Base-by-base conservation (phyloP, 2,329 filamentous ascomycete genomes). In the Colletotrichum sp. region DNA sequence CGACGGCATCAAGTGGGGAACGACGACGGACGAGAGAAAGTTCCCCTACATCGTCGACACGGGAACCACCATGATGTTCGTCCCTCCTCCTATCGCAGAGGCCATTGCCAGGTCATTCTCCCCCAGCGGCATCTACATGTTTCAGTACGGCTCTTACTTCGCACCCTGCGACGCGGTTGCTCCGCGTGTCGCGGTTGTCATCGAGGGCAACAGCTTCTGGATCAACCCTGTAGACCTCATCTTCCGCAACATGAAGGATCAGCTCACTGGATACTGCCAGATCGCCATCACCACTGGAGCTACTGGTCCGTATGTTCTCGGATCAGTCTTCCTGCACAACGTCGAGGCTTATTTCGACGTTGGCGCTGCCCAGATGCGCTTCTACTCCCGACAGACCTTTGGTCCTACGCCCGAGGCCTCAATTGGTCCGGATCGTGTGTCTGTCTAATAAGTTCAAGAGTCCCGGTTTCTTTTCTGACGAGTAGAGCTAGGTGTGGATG, bases 21-120 rank as follows among this genome's bases (percentile, higher is more conserved):
- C 84, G 55, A 86, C 83, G 6, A 85, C 82, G 3, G 86, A 88
- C 75, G 82, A 79, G 21, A 85, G 82, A 39, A 88, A 86, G 78
- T 87, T 86, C 69, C 88, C 88, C 6, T 89, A 87, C 79, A 88
- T 91, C 68, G 82, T 90, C 66, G 89, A 91, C 80, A 89, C 87
- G 18, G 88, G 88, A 36, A 90, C 89, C 3, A 88, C 89, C 0
- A 84, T 90, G 79, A 87, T 87, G 76, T 88, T 89, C 76, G 80
- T 90, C 2, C 89, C 89, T 13, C 86, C 86, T 13, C 81, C 89
- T 89, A 79, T 89, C 18, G 88, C 88, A 5, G 86, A 89, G 49
- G 81, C 84, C n/a, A 87, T 90, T 74, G 88, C 89, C 69, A 79
- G 78, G 4, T 81, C 86, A 0, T 91, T 90, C 77, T 80, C 86